phyloP scores from a whole-genome alignment of 2,329 filamentous ascomycete species.

The Botrytis aclada region DNA sequence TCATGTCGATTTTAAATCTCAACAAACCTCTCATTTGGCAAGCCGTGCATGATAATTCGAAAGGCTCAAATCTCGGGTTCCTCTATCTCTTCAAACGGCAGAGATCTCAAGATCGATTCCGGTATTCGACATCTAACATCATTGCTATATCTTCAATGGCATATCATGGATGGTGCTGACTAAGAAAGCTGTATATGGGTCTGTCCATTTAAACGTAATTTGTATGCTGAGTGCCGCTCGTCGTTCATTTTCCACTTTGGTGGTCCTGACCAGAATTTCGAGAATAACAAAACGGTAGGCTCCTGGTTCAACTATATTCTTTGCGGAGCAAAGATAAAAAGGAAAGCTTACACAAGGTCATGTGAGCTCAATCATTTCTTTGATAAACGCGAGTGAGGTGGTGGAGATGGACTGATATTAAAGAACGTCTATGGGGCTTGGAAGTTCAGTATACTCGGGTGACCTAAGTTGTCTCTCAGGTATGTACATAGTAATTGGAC shows the following conservation, averaged over 20 bases:
- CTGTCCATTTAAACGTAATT: not conserved
- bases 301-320: not conserved
- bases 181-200: accelerated
- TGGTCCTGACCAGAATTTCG: not conserved
- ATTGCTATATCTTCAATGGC: accelerated
- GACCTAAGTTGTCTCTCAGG: not conserved
- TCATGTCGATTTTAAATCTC: not conserved
- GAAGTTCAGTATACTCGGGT: not conserved
- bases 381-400: not conserved
- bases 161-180: accelerated
- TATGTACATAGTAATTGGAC: not conserved
- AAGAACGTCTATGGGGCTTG: not conserved
- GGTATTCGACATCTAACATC: accelerated
- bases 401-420: not conserved
- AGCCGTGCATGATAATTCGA: accelerated
- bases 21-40: not conserved
- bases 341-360: not conserved
- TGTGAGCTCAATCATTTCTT: not conserved
- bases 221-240: no score
- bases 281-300: not conserved
- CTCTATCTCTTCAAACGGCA: not conserved
- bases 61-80: not conserved
- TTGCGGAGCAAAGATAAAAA: not conserved
- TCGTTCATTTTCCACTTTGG: not conserved
- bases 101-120: not conserved